phyloP scores from a whole-genome alignment of 225 moss, liverwort and hornwort species.

The Pseudisothecium myosuroides region DNA sequence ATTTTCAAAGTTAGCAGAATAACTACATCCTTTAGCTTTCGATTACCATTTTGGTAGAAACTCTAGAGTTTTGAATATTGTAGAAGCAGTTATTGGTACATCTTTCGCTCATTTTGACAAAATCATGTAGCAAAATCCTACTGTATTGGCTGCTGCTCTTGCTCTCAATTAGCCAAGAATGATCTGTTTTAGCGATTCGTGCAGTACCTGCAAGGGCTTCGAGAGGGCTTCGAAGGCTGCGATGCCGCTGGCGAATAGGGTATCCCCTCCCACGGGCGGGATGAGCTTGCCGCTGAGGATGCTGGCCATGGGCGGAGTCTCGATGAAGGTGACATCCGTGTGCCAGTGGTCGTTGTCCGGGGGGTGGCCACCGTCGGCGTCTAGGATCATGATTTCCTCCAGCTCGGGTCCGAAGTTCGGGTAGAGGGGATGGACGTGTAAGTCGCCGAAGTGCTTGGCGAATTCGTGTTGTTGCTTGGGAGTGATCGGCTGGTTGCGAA shows the following conservation, averaged over 20 bases:
- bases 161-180: background rate
- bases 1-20: background rate
- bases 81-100: background rate
- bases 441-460: constrained; percentile 2
- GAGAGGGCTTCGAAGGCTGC: constrained; percentile 15
- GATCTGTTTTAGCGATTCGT: background rate
- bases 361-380: background rate
- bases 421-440: constrained; percentile 17
- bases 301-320: constrained; percentile 2
- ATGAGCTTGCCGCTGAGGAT: constrained; percentile 10
- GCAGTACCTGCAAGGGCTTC: background rate
- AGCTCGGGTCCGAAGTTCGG: constrained; percentile 3
- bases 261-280: constrained; percentile 12
- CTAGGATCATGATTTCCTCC: constrained; percentile 13
- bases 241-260: constrained; percentile 12
- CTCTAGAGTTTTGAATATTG: background rate
- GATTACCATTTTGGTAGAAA: background rate
- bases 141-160: background rate
- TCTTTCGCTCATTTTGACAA: background rate
- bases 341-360: constrained; percentile 16
- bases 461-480: constrained; percentile 7
- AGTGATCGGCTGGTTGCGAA: constrained; percentile 10
- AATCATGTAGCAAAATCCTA: background rate
- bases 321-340: constrained; percentile 18
- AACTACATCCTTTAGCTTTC: background rate